Evolutionary conservation across 805 yeast species (phyloP).

Genomic region (Candida vaughaniae): DNA sequence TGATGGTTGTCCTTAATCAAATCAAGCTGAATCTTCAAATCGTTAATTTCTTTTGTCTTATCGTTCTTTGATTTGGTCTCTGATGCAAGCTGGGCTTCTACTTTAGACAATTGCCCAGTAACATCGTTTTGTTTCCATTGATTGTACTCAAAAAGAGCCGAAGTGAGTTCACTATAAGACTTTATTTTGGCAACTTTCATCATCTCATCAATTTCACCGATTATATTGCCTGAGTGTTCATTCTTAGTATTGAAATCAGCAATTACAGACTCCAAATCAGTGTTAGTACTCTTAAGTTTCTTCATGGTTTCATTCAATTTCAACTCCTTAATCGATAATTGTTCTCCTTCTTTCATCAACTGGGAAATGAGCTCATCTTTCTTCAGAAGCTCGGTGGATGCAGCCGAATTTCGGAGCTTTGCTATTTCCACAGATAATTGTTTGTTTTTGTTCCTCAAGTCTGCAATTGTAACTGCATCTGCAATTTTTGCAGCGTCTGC

Average conservation of each 20-base stretch:
- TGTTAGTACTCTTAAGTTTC: slow-evolving; percentile 43
- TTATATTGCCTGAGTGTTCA: slow-evolving; percentile 27
- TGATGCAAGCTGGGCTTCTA: slow-evolving; percentile 21
- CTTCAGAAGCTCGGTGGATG: slow-evolving; percentile 20
- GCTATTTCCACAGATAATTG: slow-evolving; percentile 4
- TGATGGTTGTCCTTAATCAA: slow-evolving; percentile 26
- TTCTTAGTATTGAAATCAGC: slow-evolving; percentile 28
- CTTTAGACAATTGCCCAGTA: slow-evolving; percentile 19
- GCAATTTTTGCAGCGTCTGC: not conserved
- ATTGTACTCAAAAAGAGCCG: slow-evolving; percentile 10
- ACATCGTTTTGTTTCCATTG: slow-evolving; percentile 15
- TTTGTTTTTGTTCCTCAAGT: slow-evolving; percentile 2
- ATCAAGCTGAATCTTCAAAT: slow-evolving; percentile 32
- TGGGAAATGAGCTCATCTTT: slow-evolving; percentile 65
- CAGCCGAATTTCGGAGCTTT: slow-evolving; percentile 2
- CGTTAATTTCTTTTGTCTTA: slow-evolving; percentile 25
- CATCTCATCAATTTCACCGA: slow-evolving; percentile 40
- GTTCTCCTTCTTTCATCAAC: slow-evolving; percentile 73
- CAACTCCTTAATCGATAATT: slow-evolving; percentile 67
- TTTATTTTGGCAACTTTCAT: slow-evolving; percentile 26
- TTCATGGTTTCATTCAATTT: slow-evolving; percentile 66
- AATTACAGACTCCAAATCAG: slow-evolving; percentile 29
- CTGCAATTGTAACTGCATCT: not conserved
- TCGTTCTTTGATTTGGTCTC: slow-evolving; percentile 22
- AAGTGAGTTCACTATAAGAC: slow-evolving; percentile 28